Percentiles rank a stretch among this genome's conserved stretches.
Conservation (phyloP, 2,329 filamentous ascomycete species). For the Neodidymelliopsis sp. region DNA sequence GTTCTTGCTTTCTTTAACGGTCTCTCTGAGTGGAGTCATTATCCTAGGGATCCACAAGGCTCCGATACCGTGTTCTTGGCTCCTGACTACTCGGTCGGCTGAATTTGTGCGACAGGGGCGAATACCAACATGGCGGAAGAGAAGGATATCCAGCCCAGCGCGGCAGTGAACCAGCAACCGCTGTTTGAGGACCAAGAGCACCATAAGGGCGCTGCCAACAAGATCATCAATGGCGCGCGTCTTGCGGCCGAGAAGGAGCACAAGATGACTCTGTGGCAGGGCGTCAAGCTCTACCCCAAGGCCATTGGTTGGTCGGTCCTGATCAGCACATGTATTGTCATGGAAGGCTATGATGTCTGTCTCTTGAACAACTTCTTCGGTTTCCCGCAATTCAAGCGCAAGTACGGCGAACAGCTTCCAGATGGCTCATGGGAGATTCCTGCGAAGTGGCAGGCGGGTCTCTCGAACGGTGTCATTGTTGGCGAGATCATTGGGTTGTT, state of each 20-base stretch:
- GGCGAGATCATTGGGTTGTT: conserved; percentile 58
- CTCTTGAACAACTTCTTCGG: conserved; percentile 81
- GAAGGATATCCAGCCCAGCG: conserved; percentile 35
- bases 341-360: conserved; percentile 89
- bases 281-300: conserved; percentile 83
- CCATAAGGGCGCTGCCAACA: conserved; percentile 40
- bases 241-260: conserved; percentile 58
- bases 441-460: conserved; percentile 56
- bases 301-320: conserved; percentile 83
- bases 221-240: conserved; percentile 52
- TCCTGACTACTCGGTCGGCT: neutral
- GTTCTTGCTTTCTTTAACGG: conserved; percentile 3
- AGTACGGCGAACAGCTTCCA: conserved; percentile 53
- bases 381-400: conserved; percentile 56
- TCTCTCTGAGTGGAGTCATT: conserved; percentile 2
- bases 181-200: conserved; percentile 26
- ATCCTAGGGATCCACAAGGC: conserved; percentile 1
- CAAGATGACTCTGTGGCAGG: conserved; percentile 69
- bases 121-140: conserved; percentile 26
- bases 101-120: conserved; percentile 4
- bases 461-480: conserved; percentile 57
- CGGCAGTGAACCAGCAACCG: conserved; percentile 10
- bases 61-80: conserved; percentile 5
- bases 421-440: conserved; percentile 54
- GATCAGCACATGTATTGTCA: conserved; percentile 89